Evolutionary conservation across 495 filamentous ascomycete species (phyloP).

Genomic region (Xylaria curta): DNA sequence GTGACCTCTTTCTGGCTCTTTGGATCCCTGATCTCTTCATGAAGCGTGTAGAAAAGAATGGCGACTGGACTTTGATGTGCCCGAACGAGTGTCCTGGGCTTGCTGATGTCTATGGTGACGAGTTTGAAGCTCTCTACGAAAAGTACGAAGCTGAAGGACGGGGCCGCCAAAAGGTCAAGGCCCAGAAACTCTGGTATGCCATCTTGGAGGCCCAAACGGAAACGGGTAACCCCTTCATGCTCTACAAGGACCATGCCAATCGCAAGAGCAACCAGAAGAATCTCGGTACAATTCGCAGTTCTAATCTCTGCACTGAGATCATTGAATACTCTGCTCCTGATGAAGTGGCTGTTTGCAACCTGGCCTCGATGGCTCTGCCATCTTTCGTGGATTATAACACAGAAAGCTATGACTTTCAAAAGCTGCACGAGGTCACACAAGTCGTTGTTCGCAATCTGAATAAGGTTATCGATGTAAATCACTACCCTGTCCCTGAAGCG

Average conservation of each 20-base stretch:
- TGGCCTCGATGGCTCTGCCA: slow-evolving; percentile 91
- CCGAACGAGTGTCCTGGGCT: slow-evolving; percentile 94
- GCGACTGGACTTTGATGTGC: slow-evolving; percentile 96
- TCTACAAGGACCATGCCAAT: slow-evolving; percentile 99
- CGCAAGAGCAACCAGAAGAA: slow-evolving; percentile 99
- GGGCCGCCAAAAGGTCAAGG: slow-evolving; percentile 89
- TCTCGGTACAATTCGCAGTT: slow-evolving; percentile 95
- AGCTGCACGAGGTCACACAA: slow-evolving; percentile 90
- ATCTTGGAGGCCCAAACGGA: slow-evolving; percentile 98
- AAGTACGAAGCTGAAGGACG: slow-evolving; percentile 90
- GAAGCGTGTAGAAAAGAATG: slow-evolving; percentile 96
- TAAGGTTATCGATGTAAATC: slow-evolving; percentile 96
- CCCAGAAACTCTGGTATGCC: slow-evolving; percentile 98
- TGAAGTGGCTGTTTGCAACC: slow-evolving; percentile 98
- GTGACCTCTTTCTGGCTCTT: slow-evolving; percentile 95
- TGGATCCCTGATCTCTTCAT: slow-evolving; percentile 99
- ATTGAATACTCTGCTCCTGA: slow-evolving; percentile 96
- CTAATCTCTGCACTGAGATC: slow-evolving; percentile 98
- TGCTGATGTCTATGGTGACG: slow-evolving; percentile 95
- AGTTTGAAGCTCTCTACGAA: slow-evolving; percentile 95
- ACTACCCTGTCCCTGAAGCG: slow-evolving; percentile 95
- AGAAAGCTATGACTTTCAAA: slow-evolving; percentile 89
- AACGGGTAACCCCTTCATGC: slow-evolving; percentile 98
- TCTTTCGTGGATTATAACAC: slow-evolving; percentile 83
- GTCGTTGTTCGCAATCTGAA: slow-evolving; percentile 93